These are phyloP conservation scores for Ustilago lituana DNA, from an alignment of 1,284 basidiomycete species.

Conservation along the genomic window DNA sequence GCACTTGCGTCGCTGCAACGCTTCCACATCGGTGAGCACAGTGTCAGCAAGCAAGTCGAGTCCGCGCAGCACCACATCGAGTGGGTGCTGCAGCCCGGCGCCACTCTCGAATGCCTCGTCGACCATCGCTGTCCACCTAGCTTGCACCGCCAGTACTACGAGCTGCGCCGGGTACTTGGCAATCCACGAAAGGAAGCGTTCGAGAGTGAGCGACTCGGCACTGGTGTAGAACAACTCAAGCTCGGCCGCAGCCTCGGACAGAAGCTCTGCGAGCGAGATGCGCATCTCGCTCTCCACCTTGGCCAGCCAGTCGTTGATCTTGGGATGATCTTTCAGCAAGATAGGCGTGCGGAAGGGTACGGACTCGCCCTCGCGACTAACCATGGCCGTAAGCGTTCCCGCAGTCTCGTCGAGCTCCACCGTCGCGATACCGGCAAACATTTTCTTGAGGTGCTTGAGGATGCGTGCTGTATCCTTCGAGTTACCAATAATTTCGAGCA, in stretches of 20 bases:
- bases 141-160: conserved; percentile 90
- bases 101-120: conserved; percentile 77
- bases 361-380: conserved; percentile 84
- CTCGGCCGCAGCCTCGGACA: conserved; percentile 82
- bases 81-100: conserved; percentile 74
- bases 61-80: conserved; percentile 81
- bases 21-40: conserved; percentile 85
- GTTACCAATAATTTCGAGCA: conserved; percentile 98
- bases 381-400: conserved; percentile 53
- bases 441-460: conserved; percentile 99
- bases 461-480: conserved; percentile 97
- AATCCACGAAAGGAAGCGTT: conserved; percentile 86
- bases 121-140: conserved; percentile 89
- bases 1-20: conserved; percentile 92
- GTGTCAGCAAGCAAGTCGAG: conserved; percentile 94
- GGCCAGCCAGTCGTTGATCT: conserved; percentile 98
- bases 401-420: conserved; percentile 80
- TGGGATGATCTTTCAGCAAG: conserved; percentile 87
- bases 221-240: conserved; percentile 83
- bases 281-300: conserved; percentile 94
- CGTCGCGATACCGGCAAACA: conserved; percentile 97
- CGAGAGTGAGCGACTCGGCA: conserved; percentile 69
- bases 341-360: conserved; percentile 86
- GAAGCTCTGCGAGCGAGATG: conserved; percentile 82
- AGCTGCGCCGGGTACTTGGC: conserved; percentile 93